Evolutionary conservation across 768 basidiomycete genomes (phyloP), one percentile per base, ranked within the genome.

Genomic region (Boletus fagicola): DNA sequence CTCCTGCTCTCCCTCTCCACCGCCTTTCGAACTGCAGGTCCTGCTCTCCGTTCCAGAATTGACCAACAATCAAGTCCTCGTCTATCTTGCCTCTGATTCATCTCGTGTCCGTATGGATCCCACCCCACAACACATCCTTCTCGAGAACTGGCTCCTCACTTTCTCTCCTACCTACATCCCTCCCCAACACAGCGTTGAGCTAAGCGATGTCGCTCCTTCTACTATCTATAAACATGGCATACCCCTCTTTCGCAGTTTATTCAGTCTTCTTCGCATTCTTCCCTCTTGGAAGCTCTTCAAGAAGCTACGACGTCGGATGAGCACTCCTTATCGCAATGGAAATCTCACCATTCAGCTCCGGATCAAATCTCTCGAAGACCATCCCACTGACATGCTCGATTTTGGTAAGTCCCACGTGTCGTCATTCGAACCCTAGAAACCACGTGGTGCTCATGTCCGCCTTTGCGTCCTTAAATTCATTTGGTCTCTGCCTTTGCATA

Each of bases 211-310:
- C 39, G 82, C 85, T 15, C 83, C 87, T 36, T 80, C 90, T 0
- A 88, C 86, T 13, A 86, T 91, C 53, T 93, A 93, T 80, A 93
- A 93, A 72, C 86, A 92, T 63, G 84, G 87, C 36, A 92, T 93
- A 65, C 81, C 88, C 33, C 79, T 92, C 20, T 93, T 92, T 75
- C 81, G 91, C 49, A 89, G 88, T 66, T 7, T 93, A 77, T 76
- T 67, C 59, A 86, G 84, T 51, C 72, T 92, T 43, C 77, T 92
- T 46, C 80, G 89, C 52, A 78, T 90, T 26, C 78, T 92, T 4
- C 91, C 91, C 18, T 77, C 87, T 0, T 93, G 90, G 89, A 86
- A 82, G 69, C 79, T 87, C 50, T 80, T 80, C 70, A 85, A 81
- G 66, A 83, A 83, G 49, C 75, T 87, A 39, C 78, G 84, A 58